Evolutionary conservation across 2,329 filamentous ascomycete genomes (phyloP), one percentile per base, ranked within the genome.

Genomic region (Colletotrichum sp.): DNA sequence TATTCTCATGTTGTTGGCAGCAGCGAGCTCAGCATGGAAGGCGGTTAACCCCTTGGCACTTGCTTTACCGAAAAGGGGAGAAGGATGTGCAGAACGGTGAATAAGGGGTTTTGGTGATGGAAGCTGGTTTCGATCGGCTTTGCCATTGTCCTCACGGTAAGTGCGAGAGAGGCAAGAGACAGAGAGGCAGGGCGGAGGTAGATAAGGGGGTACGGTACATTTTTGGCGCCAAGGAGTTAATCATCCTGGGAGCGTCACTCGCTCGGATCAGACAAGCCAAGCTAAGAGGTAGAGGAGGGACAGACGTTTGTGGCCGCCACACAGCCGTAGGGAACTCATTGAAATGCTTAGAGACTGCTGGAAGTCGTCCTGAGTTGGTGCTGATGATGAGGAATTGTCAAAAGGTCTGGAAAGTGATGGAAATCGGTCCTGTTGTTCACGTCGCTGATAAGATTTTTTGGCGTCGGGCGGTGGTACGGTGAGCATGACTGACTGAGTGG

Each of bases 181-280:
- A 33, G 59, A 24, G 34, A 62, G 59, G n/a, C 9, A 43, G 33
- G 61, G 61, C 36, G 38, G 27, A 73, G 61, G 67, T 51, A 71
- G 71, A 73, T 57, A 63, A 73, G 68, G 71, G 68, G 43, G 61
- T 31, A 67, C 47, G 64, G 64, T 72, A 55, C 36, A 38, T 66
- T 71, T 70, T n/a, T 47, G 38, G 55, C 68, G 71, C 71, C 54
- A 73, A 73, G 67, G 33, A 65, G 54, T 73, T 66, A 29, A 66
- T 57, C 71, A 66, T 66, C 67, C 71, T 66, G 68, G 71, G 68
- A 71, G 55, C 71, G 71, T 73, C 68, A 66, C 54, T 66, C 62
- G 68, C 67, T 73, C 61, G 71, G 71, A 73, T 73, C 67, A 54
- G 66, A 70, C 70, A 65, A 51, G 70, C 66, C 59, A 73, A 71